Evolutionary conservation across 1,139 yeast species (phyloP).

Genomic region (Debaryomyces subglobosus): DNA sequence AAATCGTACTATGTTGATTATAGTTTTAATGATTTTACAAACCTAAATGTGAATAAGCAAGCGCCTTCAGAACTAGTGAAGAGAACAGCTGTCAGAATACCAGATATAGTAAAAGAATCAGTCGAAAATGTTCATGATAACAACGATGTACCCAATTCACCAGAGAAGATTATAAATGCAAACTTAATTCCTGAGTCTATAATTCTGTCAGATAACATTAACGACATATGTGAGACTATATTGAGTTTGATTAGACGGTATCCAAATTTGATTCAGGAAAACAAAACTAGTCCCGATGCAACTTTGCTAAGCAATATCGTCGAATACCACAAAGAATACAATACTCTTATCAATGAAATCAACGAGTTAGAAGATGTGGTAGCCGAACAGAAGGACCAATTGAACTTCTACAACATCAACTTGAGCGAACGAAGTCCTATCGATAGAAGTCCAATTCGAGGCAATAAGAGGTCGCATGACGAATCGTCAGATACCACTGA

Average conservation of each 20-base stretch:
- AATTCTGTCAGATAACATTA: conserved; percentile 16
- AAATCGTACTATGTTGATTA: conserved; percentile 31
- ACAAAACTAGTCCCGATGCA: conserved; percentile 16
- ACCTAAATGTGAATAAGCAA: conserved; percentile 10
- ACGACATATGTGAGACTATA: conserved; percentile 25
- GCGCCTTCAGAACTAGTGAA: conserved; percentile 11
- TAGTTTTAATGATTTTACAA: conserved; percentile 21
- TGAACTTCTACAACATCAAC: conserved; percentile 31
- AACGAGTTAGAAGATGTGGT: conserved; percentile 29
- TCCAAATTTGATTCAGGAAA: conserved; percentile 33
- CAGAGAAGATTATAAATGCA: background rate
- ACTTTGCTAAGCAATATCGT: conserved; percentile 22
- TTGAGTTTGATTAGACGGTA: conserved; percentile 26
- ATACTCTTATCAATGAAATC: conserved; percentile 28
- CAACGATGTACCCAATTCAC: conserved; percentile 18
- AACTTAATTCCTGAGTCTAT: conserved; percentile 12
- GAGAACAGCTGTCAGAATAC: conserved; percentile 29
- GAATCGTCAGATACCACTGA: conserved; percentile 11
- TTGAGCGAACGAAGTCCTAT: conserved; percentile 26
- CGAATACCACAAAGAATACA: conserved; percentile 25
- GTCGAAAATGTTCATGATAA: conserved; percentile 30
- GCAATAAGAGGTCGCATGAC: conserved; percentile 9
- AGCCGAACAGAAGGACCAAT: conserved; percentile 31
- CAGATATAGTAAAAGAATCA: conserved; percentile 18
- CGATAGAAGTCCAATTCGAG: conserved; percentile 15